A percentile compares a stretch with the other conserved stretches of the same genome.
Evolutionary conservation across 1,284 basidiomycete species (phyloP).

Genomic region (Naganishia sp.): DNA sequence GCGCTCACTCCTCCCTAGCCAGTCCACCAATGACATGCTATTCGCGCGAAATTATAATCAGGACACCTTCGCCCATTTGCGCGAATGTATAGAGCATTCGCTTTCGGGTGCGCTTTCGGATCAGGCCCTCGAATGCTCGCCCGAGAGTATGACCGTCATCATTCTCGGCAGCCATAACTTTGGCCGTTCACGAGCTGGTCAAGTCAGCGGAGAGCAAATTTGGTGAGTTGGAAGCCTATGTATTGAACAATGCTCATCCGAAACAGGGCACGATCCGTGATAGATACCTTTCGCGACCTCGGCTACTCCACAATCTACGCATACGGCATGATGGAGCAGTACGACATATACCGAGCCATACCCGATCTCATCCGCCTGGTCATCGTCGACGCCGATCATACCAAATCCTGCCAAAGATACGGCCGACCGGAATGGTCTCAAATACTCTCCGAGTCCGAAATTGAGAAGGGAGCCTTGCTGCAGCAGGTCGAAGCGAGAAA

Average conservation of each 20-base stretch:
- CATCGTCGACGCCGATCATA: constrained; percentile 37
- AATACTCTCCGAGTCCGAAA: background rate
- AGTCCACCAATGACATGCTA: background rate
- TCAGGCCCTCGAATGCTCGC: too few relatives aligned
- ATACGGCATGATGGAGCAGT: constrained; percentile 39
- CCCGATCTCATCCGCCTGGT: constrained; percentile 38
- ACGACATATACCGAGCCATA: constrained; percentile 39
- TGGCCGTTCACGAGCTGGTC: constrained; percentile 6
- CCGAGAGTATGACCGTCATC: constrained; percentile 10
- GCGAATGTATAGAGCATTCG: background rate
- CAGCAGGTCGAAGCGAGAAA: background rate
- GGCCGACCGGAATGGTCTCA: constrained; percentile 7
- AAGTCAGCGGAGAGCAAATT: constrained; percentile 34
- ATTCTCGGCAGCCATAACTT: constrained; percentile 23
- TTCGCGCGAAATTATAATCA: background rate
- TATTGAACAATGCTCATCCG: background rate
- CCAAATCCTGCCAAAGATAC: constrained; percentile 33
- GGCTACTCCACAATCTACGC: constrained; percentile 44
- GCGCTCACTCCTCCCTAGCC: too few relatives aligned
- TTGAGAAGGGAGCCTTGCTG: background rate
- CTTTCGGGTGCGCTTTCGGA: too few relatives aligned
- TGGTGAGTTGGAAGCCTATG: constrained; percentile 27
- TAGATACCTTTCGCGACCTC: constrained; percentile 38
- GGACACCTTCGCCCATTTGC: background rate
- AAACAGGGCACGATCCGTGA: constrained; percentile 40